phyloP scores from a whole-genome alignment of 108 stramenopile species.

The Nitzschia inconspicua region DNA sequence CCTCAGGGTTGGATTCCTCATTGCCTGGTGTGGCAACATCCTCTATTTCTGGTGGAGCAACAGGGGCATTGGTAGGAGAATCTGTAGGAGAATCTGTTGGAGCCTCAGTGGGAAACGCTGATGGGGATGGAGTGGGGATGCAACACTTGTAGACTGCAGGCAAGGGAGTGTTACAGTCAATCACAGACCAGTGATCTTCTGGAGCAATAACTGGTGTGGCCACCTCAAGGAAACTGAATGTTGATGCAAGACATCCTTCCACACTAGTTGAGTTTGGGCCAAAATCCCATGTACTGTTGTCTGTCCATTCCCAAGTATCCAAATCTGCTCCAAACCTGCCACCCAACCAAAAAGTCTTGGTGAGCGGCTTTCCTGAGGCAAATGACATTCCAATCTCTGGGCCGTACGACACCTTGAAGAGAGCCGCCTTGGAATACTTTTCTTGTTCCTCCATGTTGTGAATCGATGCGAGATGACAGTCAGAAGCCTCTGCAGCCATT shows the following conservation, averaged over 20 bases:
- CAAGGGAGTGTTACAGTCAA: constrained; percentile 3
- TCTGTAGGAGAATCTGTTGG: constrained; percentile 9
- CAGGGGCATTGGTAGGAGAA: neutral
- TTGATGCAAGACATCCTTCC: neutral
- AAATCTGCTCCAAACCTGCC: neutral
- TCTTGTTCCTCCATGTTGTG: neutral
- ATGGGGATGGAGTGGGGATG: neutral
- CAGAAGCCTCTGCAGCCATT: neutral
- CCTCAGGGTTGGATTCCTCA: too few relatives aligned
- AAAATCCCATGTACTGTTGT: constrained; percentile 5
- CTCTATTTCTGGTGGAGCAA: neutral
- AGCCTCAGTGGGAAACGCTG: constrained; percentile 1
- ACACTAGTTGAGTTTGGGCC: constrained; percentile 4
- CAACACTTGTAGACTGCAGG: constrained; percentile 13
- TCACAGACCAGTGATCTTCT: constrained; percentile 2
- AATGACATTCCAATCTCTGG: constrained; percentile 2
- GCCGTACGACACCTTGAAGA: neutral
- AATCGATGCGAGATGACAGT: constrained; percentile 8
- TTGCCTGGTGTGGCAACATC: too few relatives aligned
- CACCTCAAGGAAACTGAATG: constrained; percentile 1
- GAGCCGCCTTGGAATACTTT: neutral
- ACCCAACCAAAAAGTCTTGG: constrained; percentile 3
- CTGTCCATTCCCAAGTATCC: constrained; percentile 12
- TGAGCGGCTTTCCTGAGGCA: neutral
- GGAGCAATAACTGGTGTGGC: neutral